These are phyloP conservation scores for Dentipellis sp. DNA, from an alignment of 768 basidiomycete genomes.

Conservation along the genomic window DNA sequence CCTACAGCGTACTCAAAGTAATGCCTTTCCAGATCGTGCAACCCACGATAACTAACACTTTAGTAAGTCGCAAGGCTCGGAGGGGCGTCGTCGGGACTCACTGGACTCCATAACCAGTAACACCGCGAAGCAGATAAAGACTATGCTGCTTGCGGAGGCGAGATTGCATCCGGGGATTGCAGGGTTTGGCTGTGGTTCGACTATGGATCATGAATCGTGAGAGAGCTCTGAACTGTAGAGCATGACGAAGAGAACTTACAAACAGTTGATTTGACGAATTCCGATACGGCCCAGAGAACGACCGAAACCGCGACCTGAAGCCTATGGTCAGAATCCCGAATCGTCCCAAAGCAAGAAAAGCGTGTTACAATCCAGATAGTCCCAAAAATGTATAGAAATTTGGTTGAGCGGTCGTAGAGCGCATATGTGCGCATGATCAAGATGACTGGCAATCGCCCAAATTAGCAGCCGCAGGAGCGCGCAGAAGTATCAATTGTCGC, in stretches of 20 bases:
- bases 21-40: not conserved
- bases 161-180: not conserved
- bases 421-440: not conserved
- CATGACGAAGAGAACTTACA: not conserved
- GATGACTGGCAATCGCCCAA: not conserved
- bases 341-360: not conserved
- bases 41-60: not conserved
- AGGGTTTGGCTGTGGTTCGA: conserved; percentile 8
- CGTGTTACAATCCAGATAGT: not conserved
- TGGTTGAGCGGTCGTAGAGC: not conserved
- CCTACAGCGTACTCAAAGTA: not conserved
- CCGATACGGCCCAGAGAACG: not conserved
- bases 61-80: not conserved
- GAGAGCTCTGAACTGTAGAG: not conserved
- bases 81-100: not conserved
- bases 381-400: not conserved
- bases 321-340: not conserved
- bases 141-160: not conserved
- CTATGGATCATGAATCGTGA: not conserved
- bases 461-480: not conserved
- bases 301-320: not conserved
- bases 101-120: not conserved
- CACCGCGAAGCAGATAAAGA: not conserved
- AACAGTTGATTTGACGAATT: not conserved
- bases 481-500: no score